Conservation (phyloP, 768 basidiomycete genomes). For the Tricholomella constricta region DNA sequence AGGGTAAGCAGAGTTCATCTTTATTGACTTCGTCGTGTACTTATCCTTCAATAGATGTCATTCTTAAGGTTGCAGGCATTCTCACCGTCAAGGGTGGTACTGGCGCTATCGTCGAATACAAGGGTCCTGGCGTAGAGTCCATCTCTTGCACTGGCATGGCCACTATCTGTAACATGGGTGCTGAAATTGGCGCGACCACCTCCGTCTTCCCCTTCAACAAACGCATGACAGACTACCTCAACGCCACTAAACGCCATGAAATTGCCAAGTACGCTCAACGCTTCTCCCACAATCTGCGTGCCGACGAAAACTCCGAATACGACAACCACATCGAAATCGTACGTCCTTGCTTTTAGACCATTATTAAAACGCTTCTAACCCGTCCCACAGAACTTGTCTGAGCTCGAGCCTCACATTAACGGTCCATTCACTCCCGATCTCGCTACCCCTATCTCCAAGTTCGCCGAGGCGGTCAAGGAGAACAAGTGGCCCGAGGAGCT, state of each 20-base stretch:
- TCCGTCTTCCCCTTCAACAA: constrained; percentile 98
- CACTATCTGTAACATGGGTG: constrained; percentile 99
- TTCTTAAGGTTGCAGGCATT: constrained; percentile 98
- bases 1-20: constrained; percentile 53
- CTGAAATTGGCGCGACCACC: constrained; percentile 98
- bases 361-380: no score
- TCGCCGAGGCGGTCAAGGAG: constrained; percentile 87
- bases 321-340: constrained; percentile 94
- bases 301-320: constrained; percentile 89
- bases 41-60: constrained; percentile 68
- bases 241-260: constrained; percentile 88
- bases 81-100: constrained; percentile 99
- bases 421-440: constrained; percentile 99
- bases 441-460: constrained; percentile 97
- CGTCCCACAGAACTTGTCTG: constrained; percentile 75
- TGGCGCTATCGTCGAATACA: constrained; percentile 98
- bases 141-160: constrained; percentile 99
- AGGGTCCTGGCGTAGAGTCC: constrained; percentile 91
- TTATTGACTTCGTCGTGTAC: background rate
- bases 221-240: constrained; percentile 91
- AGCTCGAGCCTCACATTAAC: constrained; percentile 99
- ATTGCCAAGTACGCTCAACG: constrained; percentile 88
- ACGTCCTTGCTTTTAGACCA: constrained; percentile 27
- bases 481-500: constrained; percentile 97
- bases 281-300: constrained; percentile 88